Evolutionary conservation across 257 asterid genomes (phyloP).

Genomic region (Nicotiana sylvestris): DNA sequence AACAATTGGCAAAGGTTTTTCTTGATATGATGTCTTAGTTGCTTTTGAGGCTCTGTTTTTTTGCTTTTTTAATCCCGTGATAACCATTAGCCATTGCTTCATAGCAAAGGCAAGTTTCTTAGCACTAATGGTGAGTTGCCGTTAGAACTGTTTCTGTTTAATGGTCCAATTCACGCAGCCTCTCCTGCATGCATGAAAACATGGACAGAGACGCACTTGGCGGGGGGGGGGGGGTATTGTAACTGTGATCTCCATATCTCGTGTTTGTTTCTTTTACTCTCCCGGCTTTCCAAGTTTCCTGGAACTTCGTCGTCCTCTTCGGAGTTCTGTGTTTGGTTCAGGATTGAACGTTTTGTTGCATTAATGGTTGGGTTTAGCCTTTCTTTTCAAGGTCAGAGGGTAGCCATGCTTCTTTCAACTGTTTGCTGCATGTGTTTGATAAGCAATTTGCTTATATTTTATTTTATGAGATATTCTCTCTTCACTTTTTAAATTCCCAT

Average conservation of each 20-base stretch:
- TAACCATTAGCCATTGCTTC: neutral
- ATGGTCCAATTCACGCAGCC: neutral
- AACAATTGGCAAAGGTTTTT: conserved; percentile 87
- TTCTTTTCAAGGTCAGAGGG: neutral
- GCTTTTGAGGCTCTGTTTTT: neutral
- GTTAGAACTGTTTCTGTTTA: neutral
- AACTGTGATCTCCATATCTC: too few species aligned
- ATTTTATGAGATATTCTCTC: neutral
- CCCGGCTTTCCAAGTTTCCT: too few species aligned
- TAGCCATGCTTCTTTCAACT: neutral
- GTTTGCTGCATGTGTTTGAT: neutral
- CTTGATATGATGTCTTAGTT: conserved; percentile 9
- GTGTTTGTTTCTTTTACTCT: too few species aligned
- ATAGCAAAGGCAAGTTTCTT: neutral
- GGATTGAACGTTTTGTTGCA: neutral
- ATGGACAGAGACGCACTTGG: neutral
- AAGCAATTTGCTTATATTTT: too few species aligned
- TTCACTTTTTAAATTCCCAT: conserved; percentile 8
- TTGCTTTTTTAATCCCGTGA: neutral
- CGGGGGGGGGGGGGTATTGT: too few species aligned
- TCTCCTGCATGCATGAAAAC: neutral
- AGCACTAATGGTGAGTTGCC: too few species aligned
- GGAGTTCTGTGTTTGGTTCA: neutral
- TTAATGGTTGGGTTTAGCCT: neutral
- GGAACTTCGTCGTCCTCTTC: too few species aligned